Percentiles rank a stretch among this genome's conserved stretches.
These are phyloP conservation scores for Mortierella sp. DNA, from an alignment of 371 early-diverging fungal species.

Conservation along the genomic window DNA sequence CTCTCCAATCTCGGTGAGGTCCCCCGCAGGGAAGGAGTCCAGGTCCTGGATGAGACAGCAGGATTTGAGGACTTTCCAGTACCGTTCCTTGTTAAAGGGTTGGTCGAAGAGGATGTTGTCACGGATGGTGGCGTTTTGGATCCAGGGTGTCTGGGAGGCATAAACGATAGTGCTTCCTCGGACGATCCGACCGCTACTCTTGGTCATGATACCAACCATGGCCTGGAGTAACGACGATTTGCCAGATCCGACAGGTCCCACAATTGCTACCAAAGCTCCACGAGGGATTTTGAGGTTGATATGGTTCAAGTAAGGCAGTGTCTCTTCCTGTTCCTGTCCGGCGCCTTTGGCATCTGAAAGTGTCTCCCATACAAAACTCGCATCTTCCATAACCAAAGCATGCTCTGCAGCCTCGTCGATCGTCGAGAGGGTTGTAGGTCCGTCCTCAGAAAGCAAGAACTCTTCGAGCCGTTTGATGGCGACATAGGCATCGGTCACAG, in stretches of 20 bases:
- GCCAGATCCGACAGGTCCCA: conserved; percentile 61
- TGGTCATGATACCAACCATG: conserved; percentile 76
- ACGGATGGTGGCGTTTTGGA: conserved; percentile 77
- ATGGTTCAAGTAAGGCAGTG: conserved; percentile 9
- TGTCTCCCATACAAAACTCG: conserved; percentile 70
- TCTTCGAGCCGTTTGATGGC: conserved; percentile 69
- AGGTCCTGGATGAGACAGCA: conserved; percentile 67
- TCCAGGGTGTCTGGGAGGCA: conserved; percentile 83
- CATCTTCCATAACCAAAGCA: conserved; percentile 56
- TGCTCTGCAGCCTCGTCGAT: conserved; percentile 45
- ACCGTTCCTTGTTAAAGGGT: conserved; percentile 70
- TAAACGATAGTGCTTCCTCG: conserved; percentile 50
- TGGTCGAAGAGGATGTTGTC: conserved; percentile 86
- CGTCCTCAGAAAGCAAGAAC: conserved; percentile 71
- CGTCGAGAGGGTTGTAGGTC: conserved; percentile 26
- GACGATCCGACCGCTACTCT: not conserved
- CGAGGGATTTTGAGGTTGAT: conserved; percentile 26
- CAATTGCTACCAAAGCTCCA: conserved; percentile 31
- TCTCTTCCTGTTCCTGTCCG: not conserved
- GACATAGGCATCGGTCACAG: conserved; percentile 72
- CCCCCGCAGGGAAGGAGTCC: conserved; percentile 65
- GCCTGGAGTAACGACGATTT: conserved; percentile 32
- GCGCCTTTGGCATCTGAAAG: not conserved
- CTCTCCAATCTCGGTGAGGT: conserved; percentile 91
- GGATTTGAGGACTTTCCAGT: conserved; percentile 73